phyloP scores from a whole-genome alignment of 2,329 filamentous ascomycete species.

The Xylariales sp. region DNA sequence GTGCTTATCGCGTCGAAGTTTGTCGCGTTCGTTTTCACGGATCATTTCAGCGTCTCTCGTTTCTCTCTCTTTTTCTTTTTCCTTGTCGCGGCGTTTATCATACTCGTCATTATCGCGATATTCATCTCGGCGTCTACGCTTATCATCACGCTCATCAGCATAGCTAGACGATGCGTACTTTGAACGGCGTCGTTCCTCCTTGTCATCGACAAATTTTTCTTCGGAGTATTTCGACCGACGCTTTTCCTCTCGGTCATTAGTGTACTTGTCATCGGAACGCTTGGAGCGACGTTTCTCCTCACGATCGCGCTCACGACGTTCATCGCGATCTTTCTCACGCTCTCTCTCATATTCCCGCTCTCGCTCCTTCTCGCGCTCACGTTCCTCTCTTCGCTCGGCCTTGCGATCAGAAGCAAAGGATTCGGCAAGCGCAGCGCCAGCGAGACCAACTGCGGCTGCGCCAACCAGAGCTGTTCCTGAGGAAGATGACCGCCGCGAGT shows the following conservation, averaged over 20 bases:
- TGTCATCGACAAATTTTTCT: neutral
- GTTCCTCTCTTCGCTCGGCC: slow-evolving; percentile 21
- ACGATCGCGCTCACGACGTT: slow-evolving; percentile 20
- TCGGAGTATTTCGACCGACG: slow-evolving; percentile 15
- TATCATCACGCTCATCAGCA: slow-evolving; percentile 16
- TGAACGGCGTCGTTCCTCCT: slow-evolving; percentile 25
- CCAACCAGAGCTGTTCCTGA: slow-evolving; percentile 36
- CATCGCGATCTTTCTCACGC: slow-evolving; percentile 18
- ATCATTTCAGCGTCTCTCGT: slow-evolving; percentile 13
- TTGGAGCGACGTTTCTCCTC: slow-evolving; percentile 11
- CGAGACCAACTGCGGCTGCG: slow-evolving; percentile 42
- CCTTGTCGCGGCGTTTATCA: slow-evolving; percentile 18
- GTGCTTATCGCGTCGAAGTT: slow-evolving; percentile 17
- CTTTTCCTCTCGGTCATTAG: slow-evolving; percentile 20
- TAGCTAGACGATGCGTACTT: slow-evolving; percentile 13
- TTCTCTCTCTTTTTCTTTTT: slow-evolving; percentile 11
- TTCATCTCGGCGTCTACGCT: slow-evolving; percentile 22
- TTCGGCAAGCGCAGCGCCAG: slow-evolving; percentile 45
- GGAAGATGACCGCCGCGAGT: slow-evolving; percentile 29
- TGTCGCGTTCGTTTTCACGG: slow-evolving; percentile 15
- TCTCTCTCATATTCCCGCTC: slow-evolving; percentile 21
- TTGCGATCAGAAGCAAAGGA: slow-evolving; percentile 34
- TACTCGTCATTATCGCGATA: slow-evolving; percentile 14
- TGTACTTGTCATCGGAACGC: neutral
- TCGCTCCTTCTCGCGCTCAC: slow-evolving; percentile 20